These are phyloP conservation scores for Suhomyces sp. DNA, from an alignment of 805 yeast genomes.

Conservation along the genomic window DNA sequence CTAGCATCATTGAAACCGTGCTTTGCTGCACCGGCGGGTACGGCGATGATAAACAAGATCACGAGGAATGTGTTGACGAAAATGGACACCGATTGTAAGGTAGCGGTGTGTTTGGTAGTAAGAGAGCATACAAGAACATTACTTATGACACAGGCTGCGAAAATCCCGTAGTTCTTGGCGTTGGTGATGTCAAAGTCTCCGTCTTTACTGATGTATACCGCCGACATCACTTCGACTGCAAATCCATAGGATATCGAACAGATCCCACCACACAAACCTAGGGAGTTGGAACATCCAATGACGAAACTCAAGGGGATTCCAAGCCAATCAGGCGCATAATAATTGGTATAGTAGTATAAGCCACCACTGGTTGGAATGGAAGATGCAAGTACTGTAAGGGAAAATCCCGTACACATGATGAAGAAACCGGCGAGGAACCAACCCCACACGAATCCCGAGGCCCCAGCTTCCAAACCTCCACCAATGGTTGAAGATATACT, in stretches of 20 bases:
- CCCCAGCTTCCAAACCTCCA: slow-evolving; percentile 60
- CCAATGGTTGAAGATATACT: slow-evolving; percentile 57
- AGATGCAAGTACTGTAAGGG: slow-evolving; percentile 66
- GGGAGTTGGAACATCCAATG: slow-evolving; percentile 65
- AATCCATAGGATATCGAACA: slow-evolving; percentile 73
- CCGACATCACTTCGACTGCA: slow-evolving; percentile 57
- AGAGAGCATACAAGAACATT: slow-evolving; percentile 55
- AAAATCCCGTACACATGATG: slow-evolving; percentile 56
- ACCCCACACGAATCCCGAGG: slow-evolving; percentile 69
- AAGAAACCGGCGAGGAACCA: slow-evolving; percentile 62
- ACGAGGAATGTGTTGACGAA: slow-evolving; percentile 52
- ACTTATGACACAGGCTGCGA: slow-evolving; percentile 55
- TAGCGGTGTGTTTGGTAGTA: slow-evolving; percentile 57
- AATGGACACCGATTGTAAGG: slow-evolving; percentile 60
- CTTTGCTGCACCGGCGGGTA: slow-evolving; percentile 56
- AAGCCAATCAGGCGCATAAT: slow-evolving; percentile 57
- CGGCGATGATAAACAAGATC: slow-evolving; percentile 56
- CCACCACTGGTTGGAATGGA: slow-evolving; percentile 79
- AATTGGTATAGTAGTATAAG: slow-evolving; percentile 64
- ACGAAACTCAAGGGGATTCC: slow-evolving; percentile 58
- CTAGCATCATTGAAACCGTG: slow-evolving; percentile 36
- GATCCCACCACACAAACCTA: slow-evolving; percentile 65
- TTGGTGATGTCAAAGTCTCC: slow-evolving; percentile 55
- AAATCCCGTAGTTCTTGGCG: slow-evolving; percentile 62
- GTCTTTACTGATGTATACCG: slow-evolving; percentile 53